Percentiles rank a stretch among this genome's conserved stretches.
Evolutionary conservation across 805 yeast genomes (phyloP).

Genomic region (Barnettozyma pratensis): DNA sequence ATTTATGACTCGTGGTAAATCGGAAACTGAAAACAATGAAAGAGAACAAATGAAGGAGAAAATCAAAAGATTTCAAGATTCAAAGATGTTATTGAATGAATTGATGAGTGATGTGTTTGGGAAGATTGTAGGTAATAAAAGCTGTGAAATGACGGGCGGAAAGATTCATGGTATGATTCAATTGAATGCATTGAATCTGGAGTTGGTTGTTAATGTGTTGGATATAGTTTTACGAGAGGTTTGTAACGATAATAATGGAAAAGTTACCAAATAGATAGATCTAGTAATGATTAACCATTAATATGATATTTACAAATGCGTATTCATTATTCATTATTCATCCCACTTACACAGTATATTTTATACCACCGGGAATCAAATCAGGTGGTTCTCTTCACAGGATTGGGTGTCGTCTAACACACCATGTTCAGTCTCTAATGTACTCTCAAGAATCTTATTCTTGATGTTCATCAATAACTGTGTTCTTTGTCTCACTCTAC

Average conservation of each 20-base stretch:
- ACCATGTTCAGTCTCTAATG: too few relatives aligned
- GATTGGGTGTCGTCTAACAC: too few relatives aligned
- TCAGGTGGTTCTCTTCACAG: too few relatives aligned
- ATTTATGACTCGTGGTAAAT: constrained; percentile 27
- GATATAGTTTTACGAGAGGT: constrained; percentile 49
- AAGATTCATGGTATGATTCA: constrained; percentile 65
- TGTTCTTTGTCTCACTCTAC: too few relatives aligned
- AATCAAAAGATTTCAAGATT: constrained; percentile 49
- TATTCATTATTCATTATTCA: too few relatives aligned
- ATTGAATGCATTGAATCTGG: constrained; percentile 63
- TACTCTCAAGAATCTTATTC: too few relatives aligned
- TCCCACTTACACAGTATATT: too few relatives aligned
- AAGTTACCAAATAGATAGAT: background rate
- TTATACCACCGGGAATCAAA: too few relatives aligned
- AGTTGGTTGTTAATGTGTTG: constrained; percentile 51
- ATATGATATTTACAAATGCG: too few relatives aligned
- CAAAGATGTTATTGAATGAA: constrained; percentile 48
- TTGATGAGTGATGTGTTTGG: constrained; percentile 63
- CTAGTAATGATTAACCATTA: background rate
- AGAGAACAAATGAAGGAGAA: constrained; percentile 48
- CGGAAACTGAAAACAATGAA: constrained; percentile 30
- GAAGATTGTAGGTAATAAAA: constrained; percentile 65
- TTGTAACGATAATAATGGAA: constrained; percentile 18
- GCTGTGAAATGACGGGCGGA: constrained; percentile 57
- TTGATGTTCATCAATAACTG: too few relatives aligned